Base-by-base conservation (phyloP, 169 alveolate genomes). In the Babesia caballi region DNA sequence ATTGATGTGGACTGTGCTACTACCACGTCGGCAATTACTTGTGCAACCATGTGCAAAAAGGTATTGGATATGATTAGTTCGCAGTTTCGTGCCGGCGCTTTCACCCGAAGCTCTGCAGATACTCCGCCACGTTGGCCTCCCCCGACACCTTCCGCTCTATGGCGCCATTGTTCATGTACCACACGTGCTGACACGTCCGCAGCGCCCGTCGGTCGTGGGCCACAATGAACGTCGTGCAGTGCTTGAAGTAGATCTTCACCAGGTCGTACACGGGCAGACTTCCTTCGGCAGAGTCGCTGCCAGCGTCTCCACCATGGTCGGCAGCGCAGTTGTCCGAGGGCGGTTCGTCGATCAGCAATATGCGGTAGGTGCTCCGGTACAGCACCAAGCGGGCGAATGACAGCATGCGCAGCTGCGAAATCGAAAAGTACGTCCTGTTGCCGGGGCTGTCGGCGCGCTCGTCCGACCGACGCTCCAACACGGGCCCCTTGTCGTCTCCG, bases 291-390 rank as follows among this genome's bases (percentile, higher is more conserved):
- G 6, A 6, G 42, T 52, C 21, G 67, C 4, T 5, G 19, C 14
- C 7, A 9, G 27, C 8, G 7, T 57, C 15, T 57, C 50, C 21
- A 30, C 27, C 28, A 4, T 21, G n/a, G n/a, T n/a, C 58, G 23
- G 30, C 54, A 19, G 44, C 41, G 40, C 82, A 66, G 30, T 77
- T 77, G 30, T 77, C 85, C 27, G 85, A 66, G 8, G 95, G 95
- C 28, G 94, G 94, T 66, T 91, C 95, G 66, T 91, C 95, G 28
- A 91, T 66, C 58, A 91, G 63, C 19, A 91, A 53, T 46, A 91
- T 57, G 38, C 90, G 86, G 54, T 88, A 91, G 28, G 59, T 67
- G 8, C 71, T 60, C 42, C 94, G 80, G 59, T 84, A 82, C 14
- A 91, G 75, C 25, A 86, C 73, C 21, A 91, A 54, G 32, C 92